These are phyloP conservation scores for Cochlearia excelsa DNA, from an alignment of 345 rosid genomes.

Conservation along the genomic window DNA sequence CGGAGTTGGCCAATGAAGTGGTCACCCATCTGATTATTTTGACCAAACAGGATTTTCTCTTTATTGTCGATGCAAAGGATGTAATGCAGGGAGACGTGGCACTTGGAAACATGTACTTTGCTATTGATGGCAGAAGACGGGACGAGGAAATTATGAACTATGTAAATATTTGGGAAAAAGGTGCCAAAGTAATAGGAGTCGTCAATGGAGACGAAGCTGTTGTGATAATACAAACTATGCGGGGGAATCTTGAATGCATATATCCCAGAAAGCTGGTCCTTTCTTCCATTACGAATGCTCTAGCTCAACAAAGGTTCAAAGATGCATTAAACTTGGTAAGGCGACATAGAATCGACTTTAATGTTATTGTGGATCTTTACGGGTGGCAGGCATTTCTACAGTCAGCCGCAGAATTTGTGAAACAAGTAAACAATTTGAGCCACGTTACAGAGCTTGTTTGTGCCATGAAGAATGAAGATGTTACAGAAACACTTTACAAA, in stretches of 20 bases:
- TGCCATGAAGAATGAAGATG: conserved; percentile 74
- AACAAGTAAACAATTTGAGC: conserved; percentile 73
- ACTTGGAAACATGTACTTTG: conserved; percentile 51
- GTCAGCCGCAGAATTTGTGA: conserved; percentile 76
- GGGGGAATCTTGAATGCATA: conserved; percentile 87
- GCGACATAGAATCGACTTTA: conserved; percentile 92
- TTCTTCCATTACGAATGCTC: conserved; percentile 67
- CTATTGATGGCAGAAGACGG: conserved; percentile 48
- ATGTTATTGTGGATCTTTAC: conserved; percentile 70
- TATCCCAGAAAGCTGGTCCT: conserved; percentile 92
- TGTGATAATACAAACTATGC: conserved; percentile 71
- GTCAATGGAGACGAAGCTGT: conserved; percentile 91
- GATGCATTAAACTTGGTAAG: conserved; percentile 91
- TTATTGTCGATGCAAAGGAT: conserved; percentile 67
- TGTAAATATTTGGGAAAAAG: conserved; percentile 85
- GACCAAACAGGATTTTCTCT: conserved; percentile 85
- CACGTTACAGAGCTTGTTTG: conserved; percentile 89
- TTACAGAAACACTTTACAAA: conserved; percentile 67
- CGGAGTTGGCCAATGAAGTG: conserved; percentile 62
- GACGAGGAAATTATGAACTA: conserved; percentile 59
- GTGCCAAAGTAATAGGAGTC: conserved; percentile 80
- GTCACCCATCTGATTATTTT: conserved; percentile 77
- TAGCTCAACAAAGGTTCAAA: conserved; percentile 61
- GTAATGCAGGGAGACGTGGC: conserved; percentile 56
- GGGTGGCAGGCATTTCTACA: conserved; percentile 81